These are phyloP conservation scores for Deinandra increscens DNA, from an alignment of 129 eudicot species.

Conservation along the genomic window DNA sequence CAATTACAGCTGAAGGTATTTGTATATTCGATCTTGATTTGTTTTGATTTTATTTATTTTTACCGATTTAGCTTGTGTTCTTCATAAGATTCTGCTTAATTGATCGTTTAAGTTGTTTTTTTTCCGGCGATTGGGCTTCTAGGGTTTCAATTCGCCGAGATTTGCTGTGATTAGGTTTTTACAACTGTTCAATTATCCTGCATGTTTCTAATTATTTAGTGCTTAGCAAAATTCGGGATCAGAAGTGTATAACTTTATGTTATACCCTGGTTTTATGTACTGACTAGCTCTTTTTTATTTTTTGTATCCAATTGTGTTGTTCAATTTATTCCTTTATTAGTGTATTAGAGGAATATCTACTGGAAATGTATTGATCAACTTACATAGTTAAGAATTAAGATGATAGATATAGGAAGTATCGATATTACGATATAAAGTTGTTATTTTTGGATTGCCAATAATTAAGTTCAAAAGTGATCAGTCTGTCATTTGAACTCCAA, in stretches of 20 bases:
- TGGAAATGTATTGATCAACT: conserved; percentile 19
- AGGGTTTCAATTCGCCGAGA: conserved; percentile 38
- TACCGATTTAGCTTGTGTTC: conserved; percentile 17
- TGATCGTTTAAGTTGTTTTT: conserved; percentile 10
- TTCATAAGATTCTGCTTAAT: conserved; percentile 22
- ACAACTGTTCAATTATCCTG: conserved; percentile 12
- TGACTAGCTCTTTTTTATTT: conserved; percentile 21
- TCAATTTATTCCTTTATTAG: background rate
- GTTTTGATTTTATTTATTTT: background rate
- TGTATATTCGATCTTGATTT: conserved; percentile 20
- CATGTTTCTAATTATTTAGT: too few species aligned
- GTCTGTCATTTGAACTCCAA: background rate
- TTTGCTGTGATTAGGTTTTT: conserved; percentile 24
- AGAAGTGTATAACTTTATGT: conserved; percentile 17
- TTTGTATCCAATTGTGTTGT: conserved; percentile 17
- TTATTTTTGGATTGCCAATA: conserved; percentile 16
- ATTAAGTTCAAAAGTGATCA: conserved; percentile 18
- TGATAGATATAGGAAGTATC: conserved; percentile 20
- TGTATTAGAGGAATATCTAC: conserved; percentile 16
- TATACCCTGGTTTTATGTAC: conserved; percentile 17
- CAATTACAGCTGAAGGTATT: conserved; percentile 34
- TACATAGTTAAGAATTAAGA: conserved; percentile 1
- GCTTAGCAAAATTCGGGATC: conserved; percentile 38
- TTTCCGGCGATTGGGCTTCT: conserved; percentile 35
- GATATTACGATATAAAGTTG: conserved; percentile 7